Evolutionary conservation across 2,329 filamentous ascomycete genomes (phyloP).

Genomic region (Ascochyta lentis): DNA sequence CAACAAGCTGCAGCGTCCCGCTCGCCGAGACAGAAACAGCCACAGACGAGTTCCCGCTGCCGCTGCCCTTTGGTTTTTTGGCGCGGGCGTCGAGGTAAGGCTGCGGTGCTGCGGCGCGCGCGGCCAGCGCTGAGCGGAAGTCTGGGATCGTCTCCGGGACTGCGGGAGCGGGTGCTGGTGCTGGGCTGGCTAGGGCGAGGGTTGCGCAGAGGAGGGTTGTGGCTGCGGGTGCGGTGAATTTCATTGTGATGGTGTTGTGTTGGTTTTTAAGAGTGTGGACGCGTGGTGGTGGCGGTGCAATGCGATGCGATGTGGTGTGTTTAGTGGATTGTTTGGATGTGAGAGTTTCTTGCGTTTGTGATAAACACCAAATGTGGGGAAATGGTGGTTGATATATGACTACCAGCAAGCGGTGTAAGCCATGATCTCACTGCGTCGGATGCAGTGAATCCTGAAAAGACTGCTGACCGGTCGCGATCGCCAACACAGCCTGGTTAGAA

Average conservation of each 20-base stretch:
- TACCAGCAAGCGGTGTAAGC: slow-evolving; percentile 1
- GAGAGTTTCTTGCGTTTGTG: neutral
- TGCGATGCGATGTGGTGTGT: neutral
- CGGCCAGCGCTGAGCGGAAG: slow-evolving; percentile 11
- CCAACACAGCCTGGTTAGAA: slow-evolving; percentile 26
- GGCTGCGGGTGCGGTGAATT: slow-evolving; percentile 27
- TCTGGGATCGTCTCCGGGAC: slow-evolving; percentile 21
- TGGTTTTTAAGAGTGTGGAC: too few species aligned
- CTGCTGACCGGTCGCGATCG: slow-evolving; percentile 18
- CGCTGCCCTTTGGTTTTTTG: slow-evolving; percentile 16
- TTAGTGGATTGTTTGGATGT: neutral
- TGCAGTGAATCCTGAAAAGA: slow-evolving; percentile 15
- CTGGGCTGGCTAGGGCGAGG: slow-evolving; percentile 37
- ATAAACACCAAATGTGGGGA: neutral
- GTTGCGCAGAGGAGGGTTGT: slow-evolving; percentile 33
- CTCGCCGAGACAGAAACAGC: slow-evolving; percentile 29
- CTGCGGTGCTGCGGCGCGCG: slow-evolving; percentile 22
- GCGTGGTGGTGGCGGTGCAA: too few species aligned
- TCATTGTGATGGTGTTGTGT: slow-evolving; percentile 27
- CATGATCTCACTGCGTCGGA: slow-evolving; percentile 9
- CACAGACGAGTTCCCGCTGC: slow-evolving; percentile 20
- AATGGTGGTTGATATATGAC: neutral
- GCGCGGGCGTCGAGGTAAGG: slow-evolving; percentile 29
- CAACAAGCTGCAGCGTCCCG: slow-evolving; percentile 32
- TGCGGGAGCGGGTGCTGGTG: slow-evolving; percentile 22